Percentiles rank a stretch among this genome's conserved stretches.
phyloP scores from a whole-genome alignment of 805 yeast species.

The Monosporozyma yasuniensis region DNA sequence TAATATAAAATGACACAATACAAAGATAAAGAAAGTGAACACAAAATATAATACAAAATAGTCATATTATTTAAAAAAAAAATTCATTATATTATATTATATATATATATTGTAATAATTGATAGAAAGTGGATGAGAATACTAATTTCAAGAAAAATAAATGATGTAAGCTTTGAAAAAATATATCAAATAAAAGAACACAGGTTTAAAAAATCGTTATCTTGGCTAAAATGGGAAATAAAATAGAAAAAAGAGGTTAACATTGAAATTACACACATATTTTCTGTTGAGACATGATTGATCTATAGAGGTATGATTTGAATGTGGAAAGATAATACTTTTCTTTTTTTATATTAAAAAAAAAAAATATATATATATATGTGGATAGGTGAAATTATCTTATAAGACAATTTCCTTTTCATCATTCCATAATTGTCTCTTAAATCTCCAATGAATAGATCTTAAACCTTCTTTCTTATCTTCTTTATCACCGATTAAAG shows the following conservation, averaged over 20 bases:
- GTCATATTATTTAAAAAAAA: too few relatives aligned
- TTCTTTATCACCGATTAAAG: constrained; percentile 47
- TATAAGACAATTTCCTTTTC: constrained; percentile 49
- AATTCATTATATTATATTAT: neutral
- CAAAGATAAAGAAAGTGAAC: neutral
- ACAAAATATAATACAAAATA: neutral
- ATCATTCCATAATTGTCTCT: constrained; percentile 43
- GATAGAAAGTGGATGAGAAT: neutral
- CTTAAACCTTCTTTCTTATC: constrained; percentile 39
- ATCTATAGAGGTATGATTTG: neutral
- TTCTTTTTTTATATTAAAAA: too few relatives aligned
- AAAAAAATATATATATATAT: too few relatives aligned
- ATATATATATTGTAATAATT: neutral
- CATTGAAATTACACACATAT: too few relatives aligned
- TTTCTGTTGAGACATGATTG: neutral
- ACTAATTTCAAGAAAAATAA: neutral
- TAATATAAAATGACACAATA: neutral
- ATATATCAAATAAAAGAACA: neutral
- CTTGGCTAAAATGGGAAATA: too few relatives aligned
- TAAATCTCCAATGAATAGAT: constrained; percentile 64
- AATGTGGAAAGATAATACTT: neutral
- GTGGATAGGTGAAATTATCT: too few relatives aligned
- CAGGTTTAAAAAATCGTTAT: neutral
- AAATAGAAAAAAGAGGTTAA: too few relatives aligned
- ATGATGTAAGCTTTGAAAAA: neutral